Evolutionary conservation across 768 basidiomycete genomes (phyloP).

Genomic region (Postia placenta): DNA sequence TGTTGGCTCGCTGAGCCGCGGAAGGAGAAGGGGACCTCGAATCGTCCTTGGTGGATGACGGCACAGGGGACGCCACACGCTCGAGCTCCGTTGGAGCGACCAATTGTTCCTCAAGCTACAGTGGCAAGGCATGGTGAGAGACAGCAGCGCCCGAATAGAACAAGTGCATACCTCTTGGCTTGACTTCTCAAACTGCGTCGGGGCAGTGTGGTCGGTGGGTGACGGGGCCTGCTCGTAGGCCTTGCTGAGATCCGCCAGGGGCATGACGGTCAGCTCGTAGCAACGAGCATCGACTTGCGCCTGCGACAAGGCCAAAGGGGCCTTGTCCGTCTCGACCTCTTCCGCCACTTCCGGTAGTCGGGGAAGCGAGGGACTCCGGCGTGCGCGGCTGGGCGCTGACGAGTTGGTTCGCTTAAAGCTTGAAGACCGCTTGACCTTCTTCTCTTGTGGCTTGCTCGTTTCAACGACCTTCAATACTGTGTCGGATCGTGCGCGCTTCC

Average conservation of each 20-base stretch:
- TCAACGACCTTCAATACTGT: background rate
- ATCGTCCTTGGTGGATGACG: constrained; percentile 16
- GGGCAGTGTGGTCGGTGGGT: constrained; percentile 9
- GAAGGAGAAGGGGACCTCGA: constrained; percentile 24
- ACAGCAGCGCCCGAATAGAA: background rate
- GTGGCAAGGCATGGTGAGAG: background rate
- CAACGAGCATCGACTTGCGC: constrained; percentile 64
- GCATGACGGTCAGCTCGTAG: constrained; percentile 74
- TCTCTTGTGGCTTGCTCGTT: constrained; percentile 11
- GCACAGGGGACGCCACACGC: constrained; percentile 6
- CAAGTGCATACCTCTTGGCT: background rate
- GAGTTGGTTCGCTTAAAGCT: constrained; percentile 24
- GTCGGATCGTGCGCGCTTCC: constrained; percentile 8
- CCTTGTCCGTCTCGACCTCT: constrained; percentile 33
- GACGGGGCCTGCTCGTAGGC: constrained; percentile 46
- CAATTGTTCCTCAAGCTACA: constrained; percentile 4
- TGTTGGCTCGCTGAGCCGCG: constrained; percentile 18
- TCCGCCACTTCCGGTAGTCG: constrained; percentile 44
- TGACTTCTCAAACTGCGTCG: constrained; percentile 2
- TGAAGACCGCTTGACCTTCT: constrained; percentile 14
- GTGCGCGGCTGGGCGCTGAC: constrained; percentile 26
- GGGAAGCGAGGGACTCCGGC: constrained; percentile 55
- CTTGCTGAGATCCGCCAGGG: constrained; percentile 67
- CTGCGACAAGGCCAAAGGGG: constrained; percentile 28
- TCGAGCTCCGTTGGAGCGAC: constrained; percentile 3